Evolutionary conservation across 164 flowering plant genomes (phyloP).

Genomic region (Chimonanthus praecox): DNA sequence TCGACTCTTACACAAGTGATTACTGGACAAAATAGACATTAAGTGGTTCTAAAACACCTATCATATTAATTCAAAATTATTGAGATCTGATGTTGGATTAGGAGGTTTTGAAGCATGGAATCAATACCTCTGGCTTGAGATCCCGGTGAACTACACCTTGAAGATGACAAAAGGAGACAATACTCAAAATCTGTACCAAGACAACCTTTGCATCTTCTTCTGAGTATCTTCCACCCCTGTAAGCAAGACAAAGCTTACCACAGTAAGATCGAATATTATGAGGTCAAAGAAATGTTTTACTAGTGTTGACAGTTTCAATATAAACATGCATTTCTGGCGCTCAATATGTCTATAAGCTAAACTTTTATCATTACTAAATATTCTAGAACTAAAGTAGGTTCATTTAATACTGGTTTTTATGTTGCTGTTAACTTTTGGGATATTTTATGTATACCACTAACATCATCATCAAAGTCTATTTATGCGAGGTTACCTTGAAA

Average conservation of each 20-base stretch:
- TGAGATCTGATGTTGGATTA: background rate
- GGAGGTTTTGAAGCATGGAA: background rate
- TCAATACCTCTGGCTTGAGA: conserved; percentile 87
- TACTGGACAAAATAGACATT: background rate
- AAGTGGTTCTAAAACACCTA: background rate
- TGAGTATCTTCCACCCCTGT: conserved; percentile 92
- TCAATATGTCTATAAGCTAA: no score
- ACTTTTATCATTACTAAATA: no score
- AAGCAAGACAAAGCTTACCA: background rate
- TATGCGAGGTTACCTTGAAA: conserved; percentile 49
- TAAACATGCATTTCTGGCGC: background rate
- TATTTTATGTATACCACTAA: background rate
- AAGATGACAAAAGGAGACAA: conserved; percentile 72
- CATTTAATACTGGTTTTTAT: background rate
- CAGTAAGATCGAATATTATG: background rate
- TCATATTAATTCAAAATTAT: background rate
- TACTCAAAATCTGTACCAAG: conserved; percentile 78
- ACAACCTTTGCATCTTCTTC: conserved; percentile 92
- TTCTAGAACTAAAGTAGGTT: no score
- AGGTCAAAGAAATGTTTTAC: background rate
- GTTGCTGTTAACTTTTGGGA: background rate
- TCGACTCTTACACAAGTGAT: background rate
- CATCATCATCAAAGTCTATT: no score
- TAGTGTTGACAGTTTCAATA: background rate
- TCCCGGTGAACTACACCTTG: conserved; percentile 98